Conservation (phyloP, 805 yeast genomes). For the Debaryomyces castellii region DNA sequence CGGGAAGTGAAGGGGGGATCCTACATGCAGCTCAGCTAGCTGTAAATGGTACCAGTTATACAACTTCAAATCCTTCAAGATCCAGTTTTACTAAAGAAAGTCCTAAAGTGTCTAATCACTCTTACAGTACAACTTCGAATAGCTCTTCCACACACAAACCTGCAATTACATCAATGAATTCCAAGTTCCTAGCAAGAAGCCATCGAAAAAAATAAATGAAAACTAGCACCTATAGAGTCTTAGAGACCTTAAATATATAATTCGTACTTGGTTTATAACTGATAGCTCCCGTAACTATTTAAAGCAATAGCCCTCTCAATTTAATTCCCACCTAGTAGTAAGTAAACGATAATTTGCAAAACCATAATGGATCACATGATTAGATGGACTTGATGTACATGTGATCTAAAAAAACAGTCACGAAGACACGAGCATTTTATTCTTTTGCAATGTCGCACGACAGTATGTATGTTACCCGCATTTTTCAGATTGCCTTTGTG, state of each 20-base stretch:
- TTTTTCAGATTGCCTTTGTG: conserved; percentile 5
- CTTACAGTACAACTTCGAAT: not conserved
- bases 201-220: conserved; percentile 37
- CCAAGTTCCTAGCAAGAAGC: conserved; percentile 60
- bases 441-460: not conserved
- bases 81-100: conserved; percentile 36
- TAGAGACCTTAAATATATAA: not conserved
- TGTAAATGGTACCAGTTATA: conserved; percentile 25
- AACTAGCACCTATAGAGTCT: not conserved
- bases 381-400: not conserved
- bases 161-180: conserved; percentile 54
- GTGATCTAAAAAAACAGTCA: conserved; percentile 3
- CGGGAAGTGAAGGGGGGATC: conserved; percentile 16
- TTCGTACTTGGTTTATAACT: not conserved
- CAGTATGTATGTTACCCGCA: conserved; percentile 6
- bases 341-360: not conserved
- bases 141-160: conserved; percentile 3
- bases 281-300: too few species aligned
- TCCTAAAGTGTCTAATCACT: not conserved
- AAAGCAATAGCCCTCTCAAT: too few species aligned
- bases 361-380: not conserved
- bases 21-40: conserved; percentile 48
- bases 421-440: conserved; percentile 2
- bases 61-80: conserved; percentile 23
- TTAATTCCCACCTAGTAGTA: too few species aligned